phyloP scores from a whole-genome alignment of 495 filamentous ascomycete species.

The Penicillium riverlandense region DNA sequence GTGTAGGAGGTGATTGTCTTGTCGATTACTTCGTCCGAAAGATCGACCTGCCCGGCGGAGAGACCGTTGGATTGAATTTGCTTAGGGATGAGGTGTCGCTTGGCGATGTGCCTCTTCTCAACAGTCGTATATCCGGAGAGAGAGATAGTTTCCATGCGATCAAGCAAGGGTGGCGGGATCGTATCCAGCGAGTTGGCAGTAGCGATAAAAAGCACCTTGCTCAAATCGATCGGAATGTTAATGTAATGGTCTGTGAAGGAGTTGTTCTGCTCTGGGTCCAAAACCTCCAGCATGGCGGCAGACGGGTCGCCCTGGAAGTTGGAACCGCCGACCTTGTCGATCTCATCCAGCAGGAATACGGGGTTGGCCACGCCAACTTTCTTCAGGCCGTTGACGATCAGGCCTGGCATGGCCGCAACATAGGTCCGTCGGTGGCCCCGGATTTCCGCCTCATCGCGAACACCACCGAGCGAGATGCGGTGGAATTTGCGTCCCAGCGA shows the following conservation, averaged over 20 bases:
- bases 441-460: slow-evolving; percentile 95
- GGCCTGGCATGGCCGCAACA: slow-evolving; percentile 95
- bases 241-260: slow-evolving; percentile 95
- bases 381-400: slow-evolving; percentile 90
- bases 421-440: slow-evolving; percentile 94
- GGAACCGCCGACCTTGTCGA: slow-evolving; percentile 90
- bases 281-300: slow-evolving; percentile 97
- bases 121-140: slow-evolving; percentile 94
- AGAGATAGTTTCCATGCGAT: slow-evolving; percentile 92
- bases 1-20: slow-evolving; percentile 96
- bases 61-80: slow-evolving; percentile 82
- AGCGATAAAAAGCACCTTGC: slow-evolving; percentile 97
- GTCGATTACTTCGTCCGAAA: slow-evolving; percentile 78
- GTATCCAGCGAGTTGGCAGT: slow-evolving; percentile 95
- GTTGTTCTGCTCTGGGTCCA: slow-evolving; percentile 97
- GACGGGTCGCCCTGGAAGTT: slow-evolving; percentile 96
- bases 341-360: slow-evolving; percentile 94
- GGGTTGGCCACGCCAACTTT: slow-evolving; percentile 96
- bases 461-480: slow-evolving; percentile 92
- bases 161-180: slow-evolving; percentile 88
- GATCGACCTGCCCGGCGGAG: slow-evolving; percentile 57
- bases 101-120: slow-evolving; percentile 96
- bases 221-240: slow-evolving; percentile 90
- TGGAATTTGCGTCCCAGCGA: slow-evolving; percentile 95
- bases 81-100: slow-evolving; percentile 88